A percentile compares a stretch with the other conserved stretches of the same genome.
Evolutionary conservation across 768 basidiomycete genomes (phyloP).

Genomic region (Lanmaoa pseudosensibilis): DNA sequence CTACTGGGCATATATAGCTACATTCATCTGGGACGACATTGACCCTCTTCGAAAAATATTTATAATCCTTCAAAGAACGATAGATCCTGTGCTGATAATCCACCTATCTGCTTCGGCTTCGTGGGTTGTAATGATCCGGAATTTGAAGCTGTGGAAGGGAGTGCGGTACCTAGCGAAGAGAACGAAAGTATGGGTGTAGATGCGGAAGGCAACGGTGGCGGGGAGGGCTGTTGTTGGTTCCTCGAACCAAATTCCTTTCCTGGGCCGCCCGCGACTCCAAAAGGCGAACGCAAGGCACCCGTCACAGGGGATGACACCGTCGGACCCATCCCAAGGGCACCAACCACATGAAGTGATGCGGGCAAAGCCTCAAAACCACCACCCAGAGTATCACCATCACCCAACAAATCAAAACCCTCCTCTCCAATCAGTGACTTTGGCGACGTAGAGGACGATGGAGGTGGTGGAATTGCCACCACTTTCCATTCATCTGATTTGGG

Average conservation of each 20-base stretch:
- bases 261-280: constrained; percentile 2
- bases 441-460: constrained; percentile 16
- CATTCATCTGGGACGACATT: neutral
- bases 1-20: neutral
- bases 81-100: constrained; percentile 78
- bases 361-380: neutral
- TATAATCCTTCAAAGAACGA: constrained; percentile 84
- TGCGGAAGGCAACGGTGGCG: constrained; percentile 8
- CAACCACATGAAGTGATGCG: neutral
- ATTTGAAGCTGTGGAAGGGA: constrained; percentile 15
- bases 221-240: constrained; percentile 19
- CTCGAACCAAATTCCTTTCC: constrained; percentile 2
- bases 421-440: neutral
- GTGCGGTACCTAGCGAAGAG: constrained; percentile 8
- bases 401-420: constrained; percentile 20
- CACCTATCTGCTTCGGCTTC: constrained; percentile 41
- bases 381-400: constrained; percentile 5
- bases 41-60: neutral
- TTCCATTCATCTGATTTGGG: constrained; percentile 22
- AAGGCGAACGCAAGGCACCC: neutral
- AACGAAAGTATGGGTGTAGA: constrained; percentile 21
- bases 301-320: neutral
- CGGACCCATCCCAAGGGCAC: neutral
- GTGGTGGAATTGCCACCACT: constrained; percentile 29
- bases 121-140: constrained; percentile 4